Evolutionary conservation across 2,329 filamentous ascomycete species (phyloP), one percentile per base, ranked within the genome.

Genomic region (Xylariaceae sp.): DNA sequence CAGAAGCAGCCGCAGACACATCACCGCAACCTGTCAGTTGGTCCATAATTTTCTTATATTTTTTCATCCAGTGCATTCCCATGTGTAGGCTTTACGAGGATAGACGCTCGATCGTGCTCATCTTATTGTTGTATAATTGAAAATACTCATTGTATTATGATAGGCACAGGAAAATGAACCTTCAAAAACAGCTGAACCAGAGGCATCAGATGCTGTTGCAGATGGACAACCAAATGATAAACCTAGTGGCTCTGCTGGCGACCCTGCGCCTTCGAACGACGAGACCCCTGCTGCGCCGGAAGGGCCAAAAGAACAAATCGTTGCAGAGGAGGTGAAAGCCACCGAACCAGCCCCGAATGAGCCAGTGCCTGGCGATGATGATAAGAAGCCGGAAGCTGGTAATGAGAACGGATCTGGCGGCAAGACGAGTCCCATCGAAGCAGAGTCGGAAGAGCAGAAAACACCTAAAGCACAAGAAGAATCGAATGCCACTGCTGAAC

Each of bases 11-110:
- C 19, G 19, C 37, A 40, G 50, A 43, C 10, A 21, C 52, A 32
- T 46, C 48, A 29, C 20, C 44, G 5, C 47, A 56, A 51, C 12
- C 50, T 29, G 57, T 59, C 47, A 56, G 52, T 54, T 20, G 19
- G 41, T 16, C 16, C 20, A 44, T 44, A 20, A 23, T 6, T 23
- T 44, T 44, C 14, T 44, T 44, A 12, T 12, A 20, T 6, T 20
- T 6, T 23, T 20, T 37, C 10, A 21, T 48, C 20, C 2, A n/a
- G 16, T 48, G 20, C 19, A 2, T 32, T 50, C 19, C 18, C 5
- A 20, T 26, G 20, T 14, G 7, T 18, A 21, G 20, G 21, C 3
- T 40, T 19, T 21, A 18, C 18, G 5, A 21, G 14, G 37, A 29
- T 18, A 18, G 7, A 5, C 3, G 7, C 23, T 20, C 43, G 7